Base-by-base conservation (phyloP, 352 stramenopile genomes). In the Albugo candida region DNA sequence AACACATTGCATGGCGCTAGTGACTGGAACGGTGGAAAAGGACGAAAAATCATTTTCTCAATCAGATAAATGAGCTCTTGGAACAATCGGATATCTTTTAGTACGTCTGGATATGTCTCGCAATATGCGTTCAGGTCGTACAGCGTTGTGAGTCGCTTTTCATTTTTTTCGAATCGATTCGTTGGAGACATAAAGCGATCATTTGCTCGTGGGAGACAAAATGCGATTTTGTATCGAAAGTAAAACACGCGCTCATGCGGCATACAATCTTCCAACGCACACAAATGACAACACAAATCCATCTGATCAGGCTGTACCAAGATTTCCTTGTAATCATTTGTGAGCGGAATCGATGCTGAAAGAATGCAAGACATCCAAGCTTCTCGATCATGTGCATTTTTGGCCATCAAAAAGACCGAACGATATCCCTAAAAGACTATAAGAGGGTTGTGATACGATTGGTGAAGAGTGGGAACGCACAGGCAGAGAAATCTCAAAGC, bases 121-220 rank as follows among this genome's bases (percentile, higher is more conserved):
- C 77, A 89, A 53, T 89, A 89, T 40, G 62, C 85, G 67, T 89
- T 85, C 24, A 89, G 57, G 44, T 89, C 77, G 41, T 74, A 82
- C 49, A 89, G 58, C 43, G 74, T 83, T 39, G 76, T 89, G 45
- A 89, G 54, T 37, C 76, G 64, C 58, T 78, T 77, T 53, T 89
- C 77, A 45, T 85, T 84, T 50, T 85, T 56, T 61, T 89, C 77
- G 40, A 87, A 89, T n/a, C 83, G 64, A 44, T 89, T 71, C 34
- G 60, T 63, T 0, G 54, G 51, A 11, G 53, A 58, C 36, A 70
- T 70, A 13, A 45, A 49, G 18, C 51, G 56, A 57, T 86, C 74
- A 36, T 68, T 58, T n/a, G 52, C 21, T 11, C 71, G 59, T 2
- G 77, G 77, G 51, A 86, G 53, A 16, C 71, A 83, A 41, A 85